Percentiles rank a stretch among this genome's conserved stretches.
Conservation (phyloP, 1,284 basidiomycete species). For the Ganoderma lucidum region DNA sequence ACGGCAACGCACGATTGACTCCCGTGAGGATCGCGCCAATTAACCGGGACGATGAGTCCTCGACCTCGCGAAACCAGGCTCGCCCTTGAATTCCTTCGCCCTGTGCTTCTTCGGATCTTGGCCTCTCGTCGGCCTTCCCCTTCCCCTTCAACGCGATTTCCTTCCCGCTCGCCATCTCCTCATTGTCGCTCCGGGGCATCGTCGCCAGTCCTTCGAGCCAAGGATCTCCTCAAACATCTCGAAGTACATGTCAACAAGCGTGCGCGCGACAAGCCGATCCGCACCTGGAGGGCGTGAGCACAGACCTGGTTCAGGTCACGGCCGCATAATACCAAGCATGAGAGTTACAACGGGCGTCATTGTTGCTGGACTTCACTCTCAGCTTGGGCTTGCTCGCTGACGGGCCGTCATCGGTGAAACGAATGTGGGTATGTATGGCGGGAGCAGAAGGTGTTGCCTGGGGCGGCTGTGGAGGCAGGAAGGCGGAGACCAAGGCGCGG, state of each 20-base stretch:
- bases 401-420: conserved; percentile 36
- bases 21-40: conserved; percentile 94
- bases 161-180: conserved; percentile 45
- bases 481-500: conserved; percentile 76
- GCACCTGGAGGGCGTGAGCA: conserved; percentile 70
- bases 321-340: conserved; percentile 84
- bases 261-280: conserved; percentile 83
- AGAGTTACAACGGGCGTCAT: conserved; percentile 41
- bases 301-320: conserved; percentile 95
- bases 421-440: conserved; percentile 27
- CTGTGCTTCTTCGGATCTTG: conserved; percentile 44
- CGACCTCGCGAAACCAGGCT: conserved; percentile 75
- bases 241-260: conserved; percentile 93
- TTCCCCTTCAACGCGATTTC: conserved; percentile 30
- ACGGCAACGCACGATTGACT: conserved; percentile 95
- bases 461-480: conserved; percentile 50
- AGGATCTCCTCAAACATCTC: conserved; percentile 93
- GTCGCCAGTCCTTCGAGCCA: conserved; percentile 50
- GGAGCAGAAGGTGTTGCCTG: conserved; percentile 32
- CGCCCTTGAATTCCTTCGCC: conserved; percentile 57
- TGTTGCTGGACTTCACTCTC: conserved; percentile 37
- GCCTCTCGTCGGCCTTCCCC: conserved; percentile 43
- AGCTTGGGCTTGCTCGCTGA: conserved; percentile 34
- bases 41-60: conserved; percentile 85
- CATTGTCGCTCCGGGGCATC: conserved; percentile 45